A percentile compares a stretch with the other conserved stretches of the same genome.
These are phyloP conservation scores for Aureobasidium mangrovei DNA, from an alignment of 2,329 filamentous ascomycete genomes.

Conservation along the genomic window DNA sequence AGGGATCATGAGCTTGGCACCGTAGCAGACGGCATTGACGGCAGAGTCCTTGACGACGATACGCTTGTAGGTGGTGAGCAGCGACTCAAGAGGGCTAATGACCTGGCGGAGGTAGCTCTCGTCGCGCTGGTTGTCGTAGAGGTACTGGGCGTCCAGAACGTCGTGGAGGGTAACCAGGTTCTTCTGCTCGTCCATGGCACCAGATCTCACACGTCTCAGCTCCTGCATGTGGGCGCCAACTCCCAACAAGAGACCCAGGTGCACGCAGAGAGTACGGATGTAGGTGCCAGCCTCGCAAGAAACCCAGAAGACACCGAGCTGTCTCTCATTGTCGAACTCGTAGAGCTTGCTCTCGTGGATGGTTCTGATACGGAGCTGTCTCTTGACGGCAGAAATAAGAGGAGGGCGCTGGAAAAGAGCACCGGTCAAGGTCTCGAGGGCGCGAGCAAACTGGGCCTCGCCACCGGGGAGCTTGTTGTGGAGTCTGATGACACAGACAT, in stretches of 20 bases:
- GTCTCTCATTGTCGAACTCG: slow-evolving; percentile 97
- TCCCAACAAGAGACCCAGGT: slow-evolving; percentile 67
- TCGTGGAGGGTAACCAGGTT: slow-evolving; percentile 90
- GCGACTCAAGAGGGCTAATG: slow-evolving; percentile 84
- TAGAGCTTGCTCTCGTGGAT: slow-evolving; percentile 92
- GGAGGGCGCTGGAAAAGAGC: slow-evolving; percentile 95
- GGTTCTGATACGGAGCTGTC: slow-evolving; percentile 93
- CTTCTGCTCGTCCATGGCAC: slow-evolving; percentile 88
- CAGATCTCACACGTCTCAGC: slow-evolving; percentile 83
- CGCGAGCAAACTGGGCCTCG: slow-evolving; percentile 84
- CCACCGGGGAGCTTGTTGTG: slow-evolving; percentile 94
- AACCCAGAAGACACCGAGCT: slow-evolving; percentile 98
- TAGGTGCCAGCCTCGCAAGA: slow-evolving; percentile 98
- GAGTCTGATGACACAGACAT: slow-evolving; percentile 88
- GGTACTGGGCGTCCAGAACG: slow-evolving; percentile 92
- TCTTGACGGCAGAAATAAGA: slow-evolving; percentile 96
- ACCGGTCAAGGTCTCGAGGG: slow-evolving; percentile 90
- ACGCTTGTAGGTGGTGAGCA: slow-evolving; percentile 89
- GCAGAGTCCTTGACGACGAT: slow-evolving; percentile 95
- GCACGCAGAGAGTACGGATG: slow-evolving; percentile 95
- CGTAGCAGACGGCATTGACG: slow-evolving; percentile 96
- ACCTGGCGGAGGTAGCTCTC: slow-evolving; percentile 86
- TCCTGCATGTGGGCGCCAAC: slow-evolving; percentile 98
- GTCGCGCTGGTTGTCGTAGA: slow-evolving; percentile 89
- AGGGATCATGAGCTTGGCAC: slow-evolving; percentile 97